These are phyloP conservation scores for Pisolithus thermaeus DNA, from an alignment of 1,284 basidiomycete species.

Conservation along the genomic window DNA sequence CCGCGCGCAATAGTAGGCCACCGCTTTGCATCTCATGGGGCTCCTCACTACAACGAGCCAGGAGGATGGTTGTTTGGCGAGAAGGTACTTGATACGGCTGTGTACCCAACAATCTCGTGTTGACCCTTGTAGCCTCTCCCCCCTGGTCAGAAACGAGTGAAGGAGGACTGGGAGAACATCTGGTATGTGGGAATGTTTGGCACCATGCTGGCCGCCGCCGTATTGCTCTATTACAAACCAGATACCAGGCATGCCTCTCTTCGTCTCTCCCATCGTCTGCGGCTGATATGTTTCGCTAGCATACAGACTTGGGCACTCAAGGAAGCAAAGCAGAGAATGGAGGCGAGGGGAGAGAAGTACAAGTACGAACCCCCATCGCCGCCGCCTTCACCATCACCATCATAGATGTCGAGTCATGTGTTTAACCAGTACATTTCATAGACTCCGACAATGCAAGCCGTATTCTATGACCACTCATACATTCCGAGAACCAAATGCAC, in stretches of 20 bases:
- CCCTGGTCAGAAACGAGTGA: constrained; percentile 78
- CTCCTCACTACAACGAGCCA: constrained; percentile 83
- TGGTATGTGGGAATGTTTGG: constrained; percentile 93
- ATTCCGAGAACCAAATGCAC: background rate
- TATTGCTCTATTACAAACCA: constrained; percentile 90
- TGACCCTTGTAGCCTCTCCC: constrained; percentile 51
- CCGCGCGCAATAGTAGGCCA: constrained; percentile 24
- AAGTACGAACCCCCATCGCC: constrained; percentile 59
- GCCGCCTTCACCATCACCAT: background rate
- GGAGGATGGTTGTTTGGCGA: constrained; percentile 85
- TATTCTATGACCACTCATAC: background rate
- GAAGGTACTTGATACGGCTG: constrained; percentile 51
- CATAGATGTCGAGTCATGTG: background rate
- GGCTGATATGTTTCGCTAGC: constrained; percentile 33
- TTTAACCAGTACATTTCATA: constrained; percentile 1
- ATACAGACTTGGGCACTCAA: constrained; percentile 87
- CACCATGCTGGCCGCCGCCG: constrained; percentile 69
- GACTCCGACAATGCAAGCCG: background rate
- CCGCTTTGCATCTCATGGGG: constrained; percentile 69
- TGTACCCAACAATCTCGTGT: constrained; percentile 1
- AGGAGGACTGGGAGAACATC: constrained; percentile 83
- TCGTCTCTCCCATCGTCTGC: background rate
- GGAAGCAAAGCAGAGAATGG: constrained; percentile 85
- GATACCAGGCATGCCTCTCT: constrained; percentile 77
- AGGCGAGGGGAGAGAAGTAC: constrained; percentile 80